Evolutionary conservation across 768 basidiomycete species (phyloP).

Genomic region (Tylopilus sp.): DNA sequence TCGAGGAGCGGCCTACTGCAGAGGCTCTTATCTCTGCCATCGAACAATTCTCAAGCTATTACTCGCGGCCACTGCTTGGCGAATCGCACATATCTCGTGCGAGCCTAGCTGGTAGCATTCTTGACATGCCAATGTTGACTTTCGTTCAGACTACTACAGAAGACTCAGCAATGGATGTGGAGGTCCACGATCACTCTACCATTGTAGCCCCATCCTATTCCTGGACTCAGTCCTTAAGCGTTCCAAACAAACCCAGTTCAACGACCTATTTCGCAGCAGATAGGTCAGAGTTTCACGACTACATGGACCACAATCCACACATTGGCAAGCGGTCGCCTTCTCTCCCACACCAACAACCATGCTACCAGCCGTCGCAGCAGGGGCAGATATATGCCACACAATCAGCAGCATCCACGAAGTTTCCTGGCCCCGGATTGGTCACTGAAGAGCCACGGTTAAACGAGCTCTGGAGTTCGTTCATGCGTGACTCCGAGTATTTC

Average conservation of each 20-base stretch:
- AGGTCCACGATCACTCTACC: conserved; percentile 17
- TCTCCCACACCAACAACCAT: conserved; percentile 1
- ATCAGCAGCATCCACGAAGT: conserved; percentile 35
- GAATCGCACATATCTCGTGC: too few relatives aligned
- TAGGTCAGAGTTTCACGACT: conserved; percentile 9
- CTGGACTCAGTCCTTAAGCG: conserved; percentile 13
- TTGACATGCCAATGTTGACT: too few relatives aligned
- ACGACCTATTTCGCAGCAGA: conserved; percentile 9
- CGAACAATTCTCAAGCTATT: not conserved
- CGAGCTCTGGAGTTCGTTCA: conserved; percentile 59
- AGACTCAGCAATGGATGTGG: too few relatives aligned
- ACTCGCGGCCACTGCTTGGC: not conserved
- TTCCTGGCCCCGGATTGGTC: conserved; percentile 60
- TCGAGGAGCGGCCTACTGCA: not conserved
- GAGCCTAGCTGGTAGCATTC: too few relatives aligned
- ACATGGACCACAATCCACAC: conserved; percentile 13
- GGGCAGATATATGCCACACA: conserved; percentile 2
- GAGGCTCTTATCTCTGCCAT: not conserved
- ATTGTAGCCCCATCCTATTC: conserved; percentile 10
- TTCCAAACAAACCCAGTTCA: conserved; percentile 5
- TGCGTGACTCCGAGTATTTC: conserved; percentile 53
- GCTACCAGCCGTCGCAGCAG: conserved; percentile 2
- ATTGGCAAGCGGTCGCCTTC: conserved; percentile 15
- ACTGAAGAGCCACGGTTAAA: conserved; percentile 52
- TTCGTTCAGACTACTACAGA: too few relatives aligned